Base-by-base conservation (phyloP, 495 filamentous ascomycete species). In the Podospora fimiseda region DNA sequence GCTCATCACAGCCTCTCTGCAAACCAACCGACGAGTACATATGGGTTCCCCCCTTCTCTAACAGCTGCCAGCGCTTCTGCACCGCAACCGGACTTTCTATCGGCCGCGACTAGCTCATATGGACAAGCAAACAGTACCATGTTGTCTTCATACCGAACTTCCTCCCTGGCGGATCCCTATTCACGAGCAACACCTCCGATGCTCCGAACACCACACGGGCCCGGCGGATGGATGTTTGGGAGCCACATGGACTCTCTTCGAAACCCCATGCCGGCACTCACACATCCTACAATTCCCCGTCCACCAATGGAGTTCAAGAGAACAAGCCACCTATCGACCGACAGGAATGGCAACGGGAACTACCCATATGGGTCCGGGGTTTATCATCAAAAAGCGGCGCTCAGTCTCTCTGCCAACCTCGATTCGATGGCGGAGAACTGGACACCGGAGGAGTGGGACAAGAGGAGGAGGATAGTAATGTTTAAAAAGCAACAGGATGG, bases 331-430 rank as follows among this genome's bases (percentile, higher is more conserved):
- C 42, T 22, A 18, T 9, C 42, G 16, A 20, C 20, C 18, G 7
- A 22, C 19, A 23, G 16, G 39, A 4, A n/a, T n/a, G 13, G 39
- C 13, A 6, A n/a, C 8, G 16, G 14, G 8, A n/a, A n/a, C 8
- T 41, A 18, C 14, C 16, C 21, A 13, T 47, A 47, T 61, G 79
- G 66, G 21, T 67, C 63, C 39, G 65, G 65, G 1, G 61, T 90
- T 50, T 94, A 93, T 60, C 84, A 89, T n/a, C 80, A 83, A 52
- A 96, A 94, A 71, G 93, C 90, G 0, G 70, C 85, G 8, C 74
- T 98, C 21, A 87, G 90, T 56, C 83, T 98, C 40, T 80, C 86
- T 46, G 93, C 93, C 22, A 85, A 96, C 58, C 73, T 98, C 51
- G 79, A 86, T 20, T 61, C 73, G 14, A 96, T 97, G 93, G 79